phyloP scores from a whole-genome alignment of 352 stramenopile genomes.

The Globisporangium canariense region DNA sequence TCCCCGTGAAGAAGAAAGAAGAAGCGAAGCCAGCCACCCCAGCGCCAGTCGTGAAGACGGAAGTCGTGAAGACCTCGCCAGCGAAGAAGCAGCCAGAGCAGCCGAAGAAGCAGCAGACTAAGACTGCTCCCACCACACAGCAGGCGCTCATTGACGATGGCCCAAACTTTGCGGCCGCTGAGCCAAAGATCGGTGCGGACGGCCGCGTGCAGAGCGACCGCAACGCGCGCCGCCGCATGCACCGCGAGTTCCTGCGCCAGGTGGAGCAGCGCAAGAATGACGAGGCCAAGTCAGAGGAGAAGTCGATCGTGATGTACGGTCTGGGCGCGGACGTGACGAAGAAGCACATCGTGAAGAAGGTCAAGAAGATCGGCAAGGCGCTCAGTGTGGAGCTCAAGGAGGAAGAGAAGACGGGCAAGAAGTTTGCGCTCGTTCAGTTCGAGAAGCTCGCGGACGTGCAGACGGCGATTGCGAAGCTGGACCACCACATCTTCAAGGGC shows the following conservation, averaged over 20 bases:
- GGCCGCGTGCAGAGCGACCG: constrained; percentile 69
- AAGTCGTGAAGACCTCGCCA: neutral
- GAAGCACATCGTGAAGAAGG: constrained; percentile 80
- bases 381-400: constrained; percentile 59
- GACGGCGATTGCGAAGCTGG: constrained; percentile 64
- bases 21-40: neutral
- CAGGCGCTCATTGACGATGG: constrained; percentile 15
- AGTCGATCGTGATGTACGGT: constrained; percentile 75
- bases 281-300: constrained; percentile 45
- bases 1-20: constrained; percentile 19
- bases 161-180: constrained; percentile 9
- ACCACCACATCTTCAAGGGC: constrained; percentile 83
- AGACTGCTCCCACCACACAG: constrained; percentile 4
- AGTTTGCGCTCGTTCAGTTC: constrained; percentile 67
- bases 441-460: constrained; percentile 47
- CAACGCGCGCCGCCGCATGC: constrained; percentile 69
- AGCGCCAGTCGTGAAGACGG: neutral
- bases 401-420: constrained; percentile 50
- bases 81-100: constrained; percentile 7
- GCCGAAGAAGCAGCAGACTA: constrained; percentile 3
- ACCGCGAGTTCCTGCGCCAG: constrained; percentile 74
- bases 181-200: constrained; percentile 17
- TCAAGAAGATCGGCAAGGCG: constrained; percentile 64
- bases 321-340: constrained; percentile 63
- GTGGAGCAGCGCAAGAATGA: constrained; percentile 64